Conservation (phyloP, 805 yeast species). For the Wickerhamiella hasegawae region DNA sequence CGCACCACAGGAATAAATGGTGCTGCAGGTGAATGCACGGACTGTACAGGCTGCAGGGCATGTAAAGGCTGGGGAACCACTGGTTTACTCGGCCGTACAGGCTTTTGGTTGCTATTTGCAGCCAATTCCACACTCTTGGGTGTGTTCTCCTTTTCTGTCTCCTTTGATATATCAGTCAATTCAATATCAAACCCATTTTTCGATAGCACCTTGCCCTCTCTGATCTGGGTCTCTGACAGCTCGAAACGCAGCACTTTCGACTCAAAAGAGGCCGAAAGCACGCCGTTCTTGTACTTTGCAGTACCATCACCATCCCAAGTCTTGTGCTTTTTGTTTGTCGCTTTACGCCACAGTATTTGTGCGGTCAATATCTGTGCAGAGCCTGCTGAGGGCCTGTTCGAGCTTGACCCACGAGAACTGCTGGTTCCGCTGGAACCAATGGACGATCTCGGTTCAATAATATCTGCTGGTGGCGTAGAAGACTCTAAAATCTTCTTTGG, state of each 20-base stretch:
- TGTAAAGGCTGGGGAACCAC: not conserved
- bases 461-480: too few species aligned
- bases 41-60: not conserved
- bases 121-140: not conserved
- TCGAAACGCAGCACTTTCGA: not conserved
- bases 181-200: slow-evolving; percentile 1
- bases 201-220: not conserved
- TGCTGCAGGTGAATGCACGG: too few species aligned
- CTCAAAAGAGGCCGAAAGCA: slow-evolving; percentile 32
- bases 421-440: too few species aligned
- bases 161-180: not conserved
- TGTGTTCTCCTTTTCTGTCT: not conserved
- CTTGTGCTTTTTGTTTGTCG: slow-evolving; percentile 62
- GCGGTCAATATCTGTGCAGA: not conserved
- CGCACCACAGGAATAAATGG: too few species aligned
- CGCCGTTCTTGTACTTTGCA: slow-evolving; percentile 19
- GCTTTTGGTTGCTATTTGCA: not conserved
- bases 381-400: too few species aligned
- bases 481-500: too few species aligned
- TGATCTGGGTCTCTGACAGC: slow-evolving; percentile 6
- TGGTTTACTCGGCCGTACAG: not conserved
- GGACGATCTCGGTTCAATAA: too few species aligned
- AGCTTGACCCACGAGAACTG: too few species aligned
- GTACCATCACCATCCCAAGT: slow-evolving; percentile 92
- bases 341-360: slow-evolving; percentile 51